Percentiles rank a stretch among this genome's conserved stretches.
These are phyloP conservation scores for Paraphaeosphaeria sporulosa DNA, from an alignment of 2,329 filamentous ascomycete genomes.

Conservation along the genomic window DNA sequence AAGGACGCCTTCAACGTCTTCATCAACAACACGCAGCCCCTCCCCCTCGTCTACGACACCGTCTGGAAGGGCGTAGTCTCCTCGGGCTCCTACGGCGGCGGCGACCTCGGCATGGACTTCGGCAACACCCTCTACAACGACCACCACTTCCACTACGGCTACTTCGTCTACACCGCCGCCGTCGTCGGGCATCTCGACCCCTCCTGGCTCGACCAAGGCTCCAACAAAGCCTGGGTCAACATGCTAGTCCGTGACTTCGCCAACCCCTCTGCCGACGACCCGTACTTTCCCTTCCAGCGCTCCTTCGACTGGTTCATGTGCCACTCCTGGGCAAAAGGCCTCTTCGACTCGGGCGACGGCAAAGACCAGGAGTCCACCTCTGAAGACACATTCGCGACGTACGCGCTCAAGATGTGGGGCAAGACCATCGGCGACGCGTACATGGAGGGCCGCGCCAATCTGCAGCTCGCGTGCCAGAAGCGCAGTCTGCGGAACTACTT, in stretches of 20 bases:
- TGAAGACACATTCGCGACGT: constrained; percentile 88
- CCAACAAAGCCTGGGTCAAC: constrained; percentile 84
- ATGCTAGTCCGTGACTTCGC: constrained; percentile 82
- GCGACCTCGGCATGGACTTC: constrained; percentile 78
- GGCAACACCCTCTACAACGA: constrained; percentile 87
- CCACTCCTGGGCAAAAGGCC: constrained; percentile 90
- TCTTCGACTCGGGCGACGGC: constrained; percentile 76
- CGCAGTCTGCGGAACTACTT: constrained; percentile 83
- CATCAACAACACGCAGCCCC: constrained; percentile 56
- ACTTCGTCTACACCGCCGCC: constrained; percentile 88
- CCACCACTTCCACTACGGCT: constrained; percentile 76
- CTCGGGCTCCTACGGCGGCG: constrained; percentile 65
- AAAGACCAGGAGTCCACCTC: constrained; percentile 92
- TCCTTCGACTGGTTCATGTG: constrained; percentile 90
- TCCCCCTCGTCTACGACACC: constrained; percentile 64
- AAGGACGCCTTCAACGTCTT: constrained; percentile 61
- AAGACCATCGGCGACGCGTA: constrained; percentile 74
- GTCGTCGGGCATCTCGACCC: constrained; percentile 84
- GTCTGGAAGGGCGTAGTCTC: constrained; percentile 86
- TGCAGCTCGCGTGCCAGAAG: constrained; percentile 82
- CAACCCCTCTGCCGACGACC: constrained; percentile 76
- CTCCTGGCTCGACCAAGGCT: constrained; percentile 68
- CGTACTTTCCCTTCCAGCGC: constrained; percentile 73
- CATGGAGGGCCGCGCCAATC: constrained; percentile 80
- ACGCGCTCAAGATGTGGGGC: constrained; percentile 96